Evolutionary conservation across 108 stramenopile species (phyloP), one percentile per base, ranked within the genome.

Genomic region (Nannochloropsis gaditana): DNA sequence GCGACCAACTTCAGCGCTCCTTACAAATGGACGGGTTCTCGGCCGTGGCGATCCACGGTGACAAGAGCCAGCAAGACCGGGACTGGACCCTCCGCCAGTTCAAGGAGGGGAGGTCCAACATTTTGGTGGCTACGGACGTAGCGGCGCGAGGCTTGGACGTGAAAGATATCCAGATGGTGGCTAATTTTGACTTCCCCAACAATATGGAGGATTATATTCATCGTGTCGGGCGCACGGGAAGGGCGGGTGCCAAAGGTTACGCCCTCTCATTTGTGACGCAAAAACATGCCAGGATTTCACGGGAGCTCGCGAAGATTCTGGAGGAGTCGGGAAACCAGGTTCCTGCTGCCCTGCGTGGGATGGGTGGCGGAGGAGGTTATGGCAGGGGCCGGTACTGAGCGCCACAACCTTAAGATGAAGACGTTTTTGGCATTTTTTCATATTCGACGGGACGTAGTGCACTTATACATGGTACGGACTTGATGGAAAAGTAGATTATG

Each of bases 141-240:
- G 99, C 99, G 43, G 97, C 99, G 19, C 93, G 99, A 11, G 99
- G 99, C 44, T 90, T 99, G 43, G 97, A 97, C 86, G 93, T 96
- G 50, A 95, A 96, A 90, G 96, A 96, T 82, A 95, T 99, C 87
- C 92, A 91, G 79, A 95, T 96, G 94, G 96, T 97, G 9, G 94
- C 95, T 44, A 96, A 96, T 88, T 96, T 94, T 85, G 95, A 96
- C 90, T 93, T 96, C 81, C 94, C 95, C 44, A 93, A 93, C 80
- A 94, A 94, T 87, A 93, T 93, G 83, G 93, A 95, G 84, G 92
- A 95, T 84, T 99, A 99, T 87, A 95, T 98, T 41, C 99, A 99
- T 92, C 92, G 99, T 73, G 97, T 99, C 90, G 99, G 99, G 42
- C 97, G 99, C 90, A 97, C 97, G 11, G 99, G 97, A n/a, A 94